Evolutionary conservation across 1,284 basidiomycete species (phyloP).

Genomic region (Rhodotorula sp.): DNA sequence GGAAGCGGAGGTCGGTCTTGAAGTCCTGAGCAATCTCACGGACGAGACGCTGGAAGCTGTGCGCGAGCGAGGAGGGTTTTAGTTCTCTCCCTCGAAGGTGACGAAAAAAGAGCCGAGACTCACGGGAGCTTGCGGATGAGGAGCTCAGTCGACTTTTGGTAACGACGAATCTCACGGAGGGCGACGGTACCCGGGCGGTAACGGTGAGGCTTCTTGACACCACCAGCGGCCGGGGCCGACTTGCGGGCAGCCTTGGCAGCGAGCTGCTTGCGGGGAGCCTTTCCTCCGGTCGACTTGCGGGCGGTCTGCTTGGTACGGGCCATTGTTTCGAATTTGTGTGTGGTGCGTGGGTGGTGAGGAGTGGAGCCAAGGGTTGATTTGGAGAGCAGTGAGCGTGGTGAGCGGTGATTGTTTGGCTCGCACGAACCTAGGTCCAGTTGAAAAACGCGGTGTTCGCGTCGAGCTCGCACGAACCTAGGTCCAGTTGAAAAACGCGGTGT

Average conservation of each 20-base stretch:
- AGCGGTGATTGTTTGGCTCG: neutral
- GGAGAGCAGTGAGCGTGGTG: neutral
- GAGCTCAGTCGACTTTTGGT: slow-evolving; percentile 57
- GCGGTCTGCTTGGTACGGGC: slow-evolving; percentile 60
- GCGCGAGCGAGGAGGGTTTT: neutral
- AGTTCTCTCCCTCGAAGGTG: neutral
- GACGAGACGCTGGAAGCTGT: slow-evolving; percentile 44
- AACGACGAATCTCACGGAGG: slow-evolving; percentile 58
- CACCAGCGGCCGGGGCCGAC: slow-evolving; percentile 55
- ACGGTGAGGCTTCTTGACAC: slow-evolving; percentile 63
- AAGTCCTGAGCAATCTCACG: slow-evolving; percentile 48
- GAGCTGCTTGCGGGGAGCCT: slow-evolving; percentile 53
- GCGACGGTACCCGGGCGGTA: slow-evolving; percentile 60
- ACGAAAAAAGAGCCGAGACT: neutral
- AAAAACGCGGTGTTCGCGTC: neutral
- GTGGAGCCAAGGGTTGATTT: neutral
- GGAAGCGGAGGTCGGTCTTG: slow-evolving; percentile 48
- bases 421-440: neutral
- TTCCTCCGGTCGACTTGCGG: slow-evolving; percentile 56
- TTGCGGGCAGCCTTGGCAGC: slow-evolving; percentile 56
- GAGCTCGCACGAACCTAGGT: neutral
- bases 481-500: neutral
- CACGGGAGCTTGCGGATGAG: slow-evolving; percentile 54
- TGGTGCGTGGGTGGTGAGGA: neutral
- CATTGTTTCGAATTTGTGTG: slow-evolving; percentile 42